Conservation (phyloP, 23 red algal species). For the Agarophyton chilense region DNA sequence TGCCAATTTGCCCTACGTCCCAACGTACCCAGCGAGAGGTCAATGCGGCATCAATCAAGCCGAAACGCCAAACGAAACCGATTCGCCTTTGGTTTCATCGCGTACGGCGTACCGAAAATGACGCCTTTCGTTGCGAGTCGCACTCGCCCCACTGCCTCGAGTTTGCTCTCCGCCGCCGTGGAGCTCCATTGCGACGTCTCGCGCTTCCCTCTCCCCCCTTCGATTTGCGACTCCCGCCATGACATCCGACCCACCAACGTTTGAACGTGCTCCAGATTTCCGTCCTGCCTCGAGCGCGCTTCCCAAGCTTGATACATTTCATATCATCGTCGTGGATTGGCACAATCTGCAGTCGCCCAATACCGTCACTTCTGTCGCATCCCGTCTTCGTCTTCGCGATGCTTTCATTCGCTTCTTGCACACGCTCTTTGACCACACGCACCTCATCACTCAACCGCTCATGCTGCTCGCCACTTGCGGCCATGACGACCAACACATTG, state of each 20-base stretch:
- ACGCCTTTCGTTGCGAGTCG: no score
- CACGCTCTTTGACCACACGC: not conserved
- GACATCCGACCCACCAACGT: not conserved
- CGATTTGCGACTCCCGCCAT: not conserved
- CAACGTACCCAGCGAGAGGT: no score
- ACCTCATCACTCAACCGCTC: not conserved
- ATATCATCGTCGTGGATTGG: slow-evolving; percentile 12
- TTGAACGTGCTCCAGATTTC: not conserved
- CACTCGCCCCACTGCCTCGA: no score
- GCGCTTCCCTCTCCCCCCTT: no score
- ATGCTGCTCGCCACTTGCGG: not conserved
- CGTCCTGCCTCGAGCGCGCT: not conserved
- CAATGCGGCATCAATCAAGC: no score
- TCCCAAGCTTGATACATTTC: not conserved
- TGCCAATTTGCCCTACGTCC: no score
- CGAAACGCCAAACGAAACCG: no score
- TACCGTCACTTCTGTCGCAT: not conserved
- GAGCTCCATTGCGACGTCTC: no score
- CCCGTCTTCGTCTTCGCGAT: slow-evolving; percentile 4
- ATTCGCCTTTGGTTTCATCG: no score
- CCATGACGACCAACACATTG: not conserved
- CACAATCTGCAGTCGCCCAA: not conserved
- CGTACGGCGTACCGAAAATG: no score
- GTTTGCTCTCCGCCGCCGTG: no score
- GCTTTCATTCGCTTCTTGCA: not conserved